phyloP scores from a whole-genome alignment of 2,329 filamentous ascomycete genomes.

The Colletotrichum neosansevieriae region DNA sequence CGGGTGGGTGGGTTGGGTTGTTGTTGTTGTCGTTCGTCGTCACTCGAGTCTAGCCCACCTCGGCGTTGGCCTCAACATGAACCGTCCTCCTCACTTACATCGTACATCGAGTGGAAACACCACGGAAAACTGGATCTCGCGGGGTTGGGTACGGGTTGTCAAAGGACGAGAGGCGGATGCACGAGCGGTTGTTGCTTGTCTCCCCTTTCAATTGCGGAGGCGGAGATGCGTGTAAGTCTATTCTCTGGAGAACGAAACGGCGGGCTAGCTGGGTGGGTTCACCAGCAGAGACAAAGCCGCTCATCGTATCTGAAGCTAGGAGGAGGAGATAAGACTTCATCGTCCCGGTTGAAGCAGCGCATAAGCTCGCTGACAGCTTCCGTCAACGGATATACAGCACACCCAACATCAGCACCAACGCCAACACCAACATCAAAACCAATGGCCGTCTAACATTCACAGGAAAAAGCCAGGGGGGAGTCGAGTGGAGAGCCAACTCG shows the following conservation, averaged over 20 bases:
- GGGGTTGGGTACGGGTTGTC: constrained; percentile 15
- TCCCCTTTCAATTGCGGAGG: neutral
- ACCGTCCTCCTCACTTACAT: neutral
- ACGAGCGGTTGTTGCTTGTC: constrained; percentile 15
- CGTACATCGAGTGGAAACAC: neutral
- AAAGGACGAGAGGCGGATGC: neutral
- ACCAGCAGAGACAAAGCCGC: neutral
- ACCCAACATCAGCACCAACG: too few relatives aligned
- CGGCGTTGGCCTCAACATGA: neutral
- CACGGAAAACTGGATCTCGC: constrained; percentile 10
- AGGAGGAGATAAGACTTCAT: constrained; percentile 3
- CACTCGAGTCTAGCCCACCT: neutral
- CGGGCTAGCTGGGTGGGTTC: constrained; percentile 2
- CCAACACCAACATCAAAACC: too few relatives aligned
- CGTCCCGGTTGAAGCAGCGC: constrained; percentile 9
- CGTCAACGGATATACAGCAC: neutral
- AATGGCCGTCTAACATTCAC: neutral
- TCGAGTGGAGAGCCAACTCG: neutral
- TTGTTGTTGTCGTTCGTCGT: too few relatives aligned
- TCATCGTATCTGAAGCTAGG: neutral
- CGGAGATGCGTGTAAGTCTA: neutral
- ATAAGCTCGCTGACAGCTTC: neutral
- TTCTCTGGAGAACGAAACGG: constrained; percentile 13
- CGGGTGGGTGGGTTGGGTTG: neutral
- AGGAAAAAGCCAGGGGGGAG: neutral